phyloP scores from a whole-genome alignment of 164 flowering plant genomes.

The Tinospora cordifolia region DNA sequence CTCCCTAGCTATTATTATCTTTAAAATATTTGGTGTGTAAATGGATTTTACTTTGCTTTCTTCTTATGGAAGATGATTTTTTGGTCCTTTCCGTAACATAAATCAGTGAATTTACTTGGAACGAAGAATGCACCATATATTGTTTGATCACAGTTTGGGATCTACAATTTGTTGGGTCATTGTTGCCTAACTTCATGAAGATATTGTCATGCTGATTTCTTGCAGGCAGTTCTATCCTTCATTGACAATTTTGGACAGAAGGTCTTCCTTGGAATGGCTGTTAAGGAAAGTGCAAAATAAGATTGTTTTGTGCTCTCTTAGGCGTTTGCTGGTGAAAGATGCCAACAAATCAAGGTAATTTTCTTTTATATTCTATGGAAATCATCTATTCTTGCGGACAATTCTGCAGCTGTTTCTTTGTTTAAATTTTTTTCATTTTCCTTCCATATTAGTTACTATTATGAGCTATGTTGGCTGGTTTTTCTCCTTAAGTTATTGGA shows the following conservation, averaged over 20 bases:
- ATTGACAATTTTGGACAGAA: conserved; percentile 21
- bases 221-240: conserved; percentile 30
- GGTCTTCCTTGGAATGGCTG: conserved; percentile 60
- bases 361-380: conserved; percentile 3
- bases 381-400: background rate
- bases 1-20: too few relatives aligned
- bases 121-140: too few relatives aligned
- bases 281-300: conserved; percentile 57
- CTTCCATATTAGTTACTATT: background rate
- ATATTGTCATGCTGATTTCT: conserved; percentile 6
- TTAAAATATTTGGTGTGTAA: too few relatives aligned
- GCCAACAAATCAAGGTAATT: conserved; percentile 56
- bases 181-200: too few relatives aligned
- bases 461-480: too few relatives aligned
- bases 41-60: too few relatives aligned
- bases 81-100: background rate
- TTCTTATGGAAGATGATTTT: too few relatives aligned
- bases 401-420: background rate
- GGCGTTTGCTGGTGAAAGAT: conserved; percentile 44
- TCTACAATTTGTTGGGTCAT: too few relatives aligned
- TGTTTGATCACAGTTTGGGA: too few relatives aligned
- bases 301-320: conserved; percentile 46
- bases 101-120: background rate
- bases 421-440: background rate
- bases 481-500: background rate